Base-by-base conservation (phyloP, 176 grass and related monocot species). In the Oryza meyeriana region DNA sequence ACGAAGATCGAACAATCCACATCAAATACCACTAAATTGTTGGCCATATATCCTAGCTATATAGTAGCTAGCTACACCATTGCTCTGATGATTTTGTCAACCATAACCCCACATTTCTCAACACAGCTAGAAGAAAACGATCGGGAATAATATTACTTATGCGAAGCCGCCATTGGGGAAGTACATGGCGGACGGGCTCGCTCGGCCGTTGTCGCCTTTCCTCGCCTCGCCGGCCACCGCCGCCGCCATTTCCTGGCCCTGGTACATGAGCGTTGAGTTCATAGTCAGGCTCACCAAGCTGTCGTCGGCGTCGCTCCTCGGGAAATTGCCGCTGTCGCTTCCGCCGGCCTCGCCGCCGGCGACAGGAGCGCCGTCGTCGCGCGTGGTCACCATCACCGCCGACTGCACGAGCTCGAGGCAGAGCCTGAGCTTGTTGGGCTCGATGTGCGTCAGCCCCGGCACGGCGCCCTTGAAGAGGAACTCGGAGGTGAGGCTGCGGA, bases 401-500 rank as follows among this genome's bases (percentile, higher is more conserved):
- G 93, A 99, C 79, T 99, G 96, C 61, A 99, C 96, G 66, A 99
- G 91, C 72, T 99, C 96, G 17, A 99, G 91, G 84, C 96, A 99
- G 6, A 99, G 89, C 73, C 96, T 82, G 69, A 99, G 92, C 82
- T 99, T 99, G 79, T 99, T 99, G 20, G 93, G 96, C 79, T 98
- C 96, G 66, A 98, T 91, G 85, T 98, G 96, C 13, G 96, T 89
- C 16, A 95, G 82, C 1, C 96, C 93, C 8, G 93, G 96, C 6
- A 99, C 93, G 2, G 96, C 93, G 41, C 96, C 96, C 82, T 99
- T 99, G 88, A 99, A 99, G 63, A 99, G 96, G 87, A 99, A 99
- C 81, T 99, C 96, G 16, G 96, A 99, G 81, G 96, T 99, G 72
- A 99, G 93, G 68, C 87, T 65, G 71, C 96, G 87, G 61, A 99